A percentile compares a stretch with the other conserved stretches of the same genome.
Evolutionary conservation across 352 stramenopile species (phyloP).

Genomic region (Peronospora farinosa): DNA sequence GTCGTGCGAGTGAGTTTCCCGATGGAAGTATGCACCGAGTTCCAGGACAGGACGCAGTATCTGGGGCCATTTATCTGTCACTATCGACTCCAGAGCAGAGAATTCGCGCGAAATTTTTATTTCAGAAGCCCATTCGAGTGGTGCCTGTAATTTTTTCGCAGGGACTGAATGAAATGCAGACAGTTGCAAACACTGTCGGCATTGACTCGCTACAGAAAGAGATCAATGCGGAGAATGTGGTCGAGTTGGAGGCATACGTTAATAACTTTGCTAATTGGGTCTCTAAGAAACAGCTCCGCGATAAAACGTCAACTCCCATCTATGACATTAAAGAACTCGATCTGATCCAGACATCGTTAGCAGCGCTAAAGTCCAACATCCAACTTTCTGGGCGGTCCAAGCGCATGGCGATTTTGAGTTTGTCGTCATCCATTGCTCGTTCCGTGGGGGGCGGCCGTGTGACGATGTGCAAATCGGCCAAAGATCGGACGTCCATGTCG

Average conservation of each 20-base stretch:
- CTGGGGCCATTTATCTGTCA: slow-evolving; percentile 60
- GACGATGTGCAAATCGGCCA: slow-evolving; percentile 96
- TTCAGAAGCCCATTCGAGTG: slow-evolving; percentile 53
- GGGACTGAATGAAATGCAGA: slow-evolving; percentile 92
- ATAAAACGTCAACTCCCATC: slow-evolving; percentile 13
- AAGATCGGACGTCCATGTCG: slow-evolving; percentile 96
- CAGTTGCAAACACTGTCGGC: slow-evolving; percentile 85
- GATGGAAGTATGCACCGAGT: slow-evolving; percentile 68
- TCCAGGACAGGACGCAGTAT: slow-evolving; percentile 65
- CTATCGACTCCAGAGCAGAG: slow-evolving; percentile 43
- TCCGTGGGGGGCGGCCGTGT: slow-evolving; percentile 86
- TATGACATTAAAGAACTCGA: slow-evolving; percentile 29
- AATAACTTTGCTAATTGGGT: slow-evolving; percentile 36
- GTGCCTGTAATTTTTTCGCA: slow-evolving; percentile 81
- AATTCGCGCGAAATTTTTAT: slow-evolving; percentile 49
- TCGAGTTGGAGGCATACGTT: slow-evolving; percentile 54
- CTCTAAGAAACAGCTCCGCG: slow-evolving; percentile 24
- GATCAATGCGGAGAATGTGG: slow-evolving; percentile 74
- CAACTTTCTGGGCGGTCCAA: slow-evolving; percentile 54
- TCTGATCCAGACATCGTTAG: slow-evolving; percentile 31
- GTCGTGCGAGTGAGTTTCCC: slow-evolving; percentile 29
- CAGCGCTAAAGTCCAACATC: slow-evolving; percentile 36
- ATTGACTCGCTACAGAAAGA: slow-evolving; percentile 70
- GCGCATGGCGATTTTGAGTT: slow-evolving; percentile 72
- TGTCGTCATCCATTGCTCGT: slow-evolving; percentile 66